Conservation (phyloP, 306 rosid genomes). For the Carpinus viminea region DNA sequence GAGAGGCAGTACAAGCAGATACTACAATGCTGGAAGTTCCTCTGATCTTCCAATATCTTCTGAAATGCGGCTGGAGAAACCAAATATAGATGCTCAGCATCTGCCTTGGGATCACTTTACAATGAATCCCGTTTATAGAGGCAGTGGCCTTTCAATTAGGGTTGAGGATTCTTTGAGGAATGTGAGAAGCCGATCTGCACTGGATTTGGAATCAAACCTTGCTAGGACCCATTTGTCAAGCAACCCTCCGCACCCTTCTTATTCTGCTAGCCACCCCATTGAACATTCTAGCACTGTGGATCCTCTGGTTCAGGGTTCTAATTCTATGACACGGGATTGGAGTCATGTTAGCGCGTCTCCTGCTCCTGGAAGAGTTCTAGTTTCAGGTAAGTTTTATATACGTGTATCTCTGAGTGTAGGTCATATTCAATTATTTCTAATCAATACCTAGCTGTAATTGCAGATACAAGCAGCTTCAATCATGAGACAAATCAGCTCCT, state of each 20-base stretch:
- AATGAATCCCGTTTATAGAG: constrained; percentile 60
- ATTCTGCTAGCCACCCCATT: constrained; percentile 43
- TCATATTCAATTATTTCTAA: constrained; percentile 20
- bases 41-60: constrained; percentile 58
- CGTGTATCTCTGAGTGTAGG: background rate
- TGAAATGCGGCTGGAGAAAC: constrained; percentile 65
- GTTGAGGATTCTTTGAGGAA: constrained; percentile 72
- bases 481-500: constrained; percentile 57
- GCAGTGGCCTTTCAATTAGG: constrained; percentile 63
- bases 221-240: constrained; percentile 56
- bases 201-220: constrained; percentile 69
- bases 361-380: constrained; percentile 51
- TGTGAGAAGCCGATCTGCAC: constrained; percentile 76
- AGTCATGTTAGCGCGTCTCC: constrained; percentile 57
- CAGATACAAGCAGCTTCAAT: constrained; percentile 60
- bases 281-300: constrained; percentile 53
- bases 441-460: constrained; percentile 16
- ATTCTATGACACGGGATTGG: constrained; percentile 62
- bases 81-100: constrained; percentile 56
- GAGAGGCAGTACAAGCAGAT: constrained; percentile 78
- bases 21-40: constrained; percentile 62
- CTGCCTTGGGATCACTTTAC: constrained; percentile 72
- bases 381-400: constrained; percentile 47
- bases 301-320: constrained; percentile 52
- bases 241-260: constrained; percentile 49